These are phyloP conservation scores for Penicillium brasilianum DNA, from an alignment of 2,329 filamentous ascomycete genomes.

Conservation along the genomic window DNA sequence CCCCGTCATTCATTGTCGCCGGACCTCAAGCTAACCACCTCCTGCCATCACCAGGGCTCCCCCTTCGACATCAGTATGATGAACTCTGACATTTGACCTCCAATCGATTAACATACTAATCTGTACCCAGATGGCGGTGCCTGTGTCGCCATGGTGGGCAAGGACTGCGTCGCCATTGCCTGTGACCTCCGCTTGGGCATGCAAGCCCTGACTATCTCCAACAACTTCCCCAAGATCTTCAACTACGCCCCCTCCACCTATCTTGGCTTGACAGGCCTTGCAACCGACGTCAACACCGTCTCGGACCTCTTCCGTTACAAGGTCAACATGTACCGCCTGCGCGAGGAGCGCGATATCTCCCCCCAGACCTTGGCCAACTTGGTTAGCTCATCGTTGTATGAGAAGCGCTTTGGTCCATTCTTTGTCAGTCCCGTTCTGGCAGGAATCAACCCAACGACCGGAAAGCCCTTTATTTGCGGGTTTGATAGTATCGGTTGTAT, in stretches of 20 bases:
- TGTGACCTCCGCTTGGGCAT: slow-evolving; percentile 98
- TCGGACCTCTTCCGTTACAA: slow-evolving; percentile 99
- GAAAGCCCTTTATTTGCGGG: slow-evolving; percentile 96
- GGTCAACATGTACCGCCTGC: slow-evolving; percentile 99
- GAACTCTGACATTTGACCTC: slow-evolving; percentile 14
- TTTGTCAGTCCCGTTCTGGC: slow-evolving; percentile 95
- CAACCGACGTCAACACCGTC: slow-evolving; percentile 93
- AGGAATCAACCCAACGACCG: slow-evolving; percentile 90
- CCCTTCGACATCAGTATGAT: slow-evolving; percentile 92
- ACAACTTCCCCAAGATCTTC: slow-evolving; percentile 99
- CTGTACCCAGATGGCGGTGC: slow-evolving; percentile 73
- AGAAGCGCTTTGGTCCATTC: slow-evolving; percentile 93
- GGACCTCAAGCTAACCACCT: slow-evolving; percentile 41
- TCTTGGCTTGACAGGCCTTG: slow-evolving; percentile 92
- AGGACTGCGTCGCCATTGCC: slow-evolving; percentile 99
- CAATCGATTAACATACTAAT: slow-evolving; percentile 22
- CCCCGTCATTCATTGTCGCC: slow-evolving; percentile 20
- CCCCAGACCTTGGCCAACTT: slow-evolving; percentile 96
- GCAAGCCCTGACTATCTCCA: slow-evolving; percentile 94
- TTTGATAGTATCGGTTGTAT: slow-evolving; percentile 99
- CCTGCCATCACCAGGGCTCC: slow-evolving; percentile 67
- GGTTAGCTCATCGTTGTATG: slow-evolving; percentile 87
- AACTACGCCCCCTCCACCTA: slow-evolving; percentile 89
- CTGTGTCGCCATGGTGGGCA: slow-evolving; percentile 98
- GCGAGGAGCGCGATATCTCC: slow-evolving; percentile 95